A percentile compares a stretch with the other conserved stretches of the same genome.
These are phyloP conservation scores for Melaleuca quinquenervia DNA, from an alignment of 345 rosid genomes.

Conservation along the genomic window DNA sequence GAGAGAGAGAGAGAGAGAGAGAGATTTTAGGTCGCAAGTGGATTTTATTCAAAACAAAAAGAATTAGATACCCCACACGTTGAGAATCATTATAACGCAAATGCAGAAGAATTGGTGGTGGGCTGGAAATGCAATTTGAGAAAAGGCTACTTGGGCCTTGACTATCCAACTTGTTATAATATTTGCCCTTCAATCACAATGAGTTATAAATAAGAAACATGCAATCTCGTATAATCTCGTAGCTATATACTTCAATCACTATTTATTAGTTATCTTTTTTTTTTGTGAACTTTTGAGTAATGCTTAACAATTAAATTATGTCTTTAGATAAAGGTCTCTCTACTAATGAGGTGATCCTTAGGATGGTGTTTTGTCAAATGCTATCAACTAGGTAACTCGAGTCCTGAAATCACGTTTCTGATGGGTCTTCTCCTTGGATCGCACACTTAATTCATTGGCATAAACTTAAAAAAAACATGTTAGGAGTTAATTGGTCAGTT, in stretches of 20 bases:
- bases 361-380: not conserved
- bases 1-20: no score
- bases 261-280: not conserved
- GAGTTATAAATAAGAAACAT: no score
- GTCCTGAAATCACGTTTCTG: not conserved
- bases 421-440: not conserved
- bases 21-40: no score
- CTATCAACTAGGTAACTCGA: not conserved
- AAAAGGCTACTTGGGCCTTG: no score
- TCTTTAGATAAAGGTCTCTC: not conserved
- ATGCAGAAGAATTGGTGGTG: no score
- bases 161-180: no score
- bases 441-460: not conserved
- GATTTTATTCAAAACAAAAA: no score
- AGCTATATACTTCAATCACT: not conserved
- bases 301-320: not conserved
- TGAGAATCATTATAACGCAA: no score
- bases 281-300: not conserved
- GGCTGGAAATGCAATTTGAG: no score
- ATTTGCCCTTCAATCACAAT: no score
- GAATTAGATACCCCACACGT: no score
- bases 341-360: not conserved
- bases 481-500: not conserved
- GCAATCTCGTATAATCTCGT: not conserved
- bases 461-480: not conserved